These are phyloP conservation scores for Pythium dissotocum DNA, from an alignment of 352 stramenopile genomes.

Conservation along the genomic window DNA sequence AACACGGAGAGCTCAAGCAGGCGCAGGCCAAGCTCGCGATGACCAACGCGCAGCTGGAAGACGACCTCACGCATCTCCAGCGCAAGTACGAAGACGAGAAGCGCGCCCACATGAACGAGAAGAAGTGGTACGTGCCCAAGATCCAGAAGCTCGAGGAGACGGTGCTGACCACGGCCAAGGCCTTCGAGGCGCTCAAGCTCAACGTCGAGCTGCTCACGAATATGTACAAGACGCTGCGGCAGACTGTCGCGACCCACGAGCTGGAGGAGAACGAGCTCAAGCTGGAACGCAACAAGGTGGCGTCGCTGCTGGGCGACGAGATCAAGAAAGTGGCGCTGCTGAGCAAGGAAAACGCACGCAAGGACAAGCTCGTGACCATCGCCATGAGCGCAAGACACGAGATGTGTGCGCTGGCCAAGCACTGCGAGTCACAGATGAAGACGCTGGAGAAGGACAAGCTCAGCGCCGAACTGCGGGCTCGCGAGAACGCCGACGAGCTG, in stretches of 20 bases:
- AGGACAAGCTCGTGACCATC: constrained; percentile 72
- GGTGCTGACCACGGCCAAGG: constrained; percentile 50
- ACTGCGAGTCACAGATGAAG: constrained; percentile 40
- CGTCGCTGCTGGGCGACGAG: constrained; percentile 50
- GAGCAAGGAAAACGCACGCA: constrained; percentile 68
- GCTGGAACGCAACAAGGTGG: constrained; percentile 54
- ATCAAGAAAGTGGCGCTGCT: constrained; percentile 80
- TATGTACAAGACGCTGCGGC: constrained; percentile 78
- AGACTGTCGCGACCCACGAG: constrained; percentile 50
- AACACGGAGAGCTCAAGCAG: constrained; percentile 60
- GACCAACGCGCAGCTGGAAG: constrained; percentile 73
- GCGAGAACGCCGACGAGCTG: constrained; percentile 43
- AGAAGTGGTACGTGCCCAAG: constrained; percentile 67
- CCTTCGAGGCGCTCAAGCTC: constrained; percentile 76
- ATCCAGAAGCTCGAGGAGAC: constrained; percentile 78
- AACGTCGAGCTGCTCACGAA: constrained; percentile 86
- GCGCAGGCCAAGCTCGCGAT: constrained; percentile 60
- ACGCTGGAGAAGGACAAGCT: constrained; percentile 33
- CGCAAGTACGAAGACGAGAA: constrained; percentile 71
- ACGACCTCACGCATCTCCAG: constrained; percentile 68
- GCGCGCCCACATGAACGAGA: constrained; percentile 61
- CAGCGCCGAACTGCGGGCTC: constrained; percentile 25
- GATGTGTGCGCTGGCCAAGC: constrained; percentile 57
- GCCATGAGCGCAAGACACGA: constrained; percentile 80
- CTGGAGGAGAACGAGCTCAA: constrained; percentile 64